Percentiles rank a stretch among this genome's conserved stretches.
phyloP scores from a whole-genome alignment of 2,329 filamentous ascomycete species.

The Thielaviopsis euricoi region DNA sequence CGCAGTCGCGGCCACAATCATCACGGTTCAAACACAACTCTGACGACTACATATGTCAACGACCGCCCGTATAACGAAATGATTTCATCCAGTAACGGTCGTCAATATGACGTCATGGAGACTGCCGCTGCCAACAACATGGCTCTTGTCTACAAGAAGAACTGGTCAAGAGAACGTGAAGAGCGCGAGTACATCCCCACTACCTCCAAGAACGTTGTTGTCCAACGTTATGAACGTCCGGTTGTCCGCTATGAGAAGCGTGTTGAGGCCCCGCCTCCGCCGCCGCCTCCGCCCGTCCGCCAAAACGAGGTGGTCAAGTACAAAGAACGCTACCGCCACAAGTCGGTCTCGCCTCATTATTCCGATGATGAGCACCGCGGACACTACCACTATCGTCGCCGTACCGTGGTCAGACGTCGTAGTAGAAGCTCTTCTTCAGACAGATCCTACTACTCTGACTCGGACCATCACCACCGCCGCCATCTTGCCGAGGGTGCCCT shows the following conservation, averaged over 20 bases:
- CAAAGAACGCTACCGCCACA: constrained; percentile 22
- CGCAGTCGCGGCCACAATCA: not conserved
- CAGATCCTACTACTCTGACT: constrained; percentile 16
- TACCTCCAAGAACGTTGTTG: constrained; percentile 2
- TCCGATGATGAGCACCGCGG: constrained; percentile 31
- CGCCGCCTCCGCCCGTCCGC: constrained; percentile 23
- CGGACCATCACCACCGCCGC: constrained; percentile 32
- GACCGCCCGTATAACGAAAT: constrained; percentile 28
- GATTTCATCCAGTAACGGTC: constrained; percentile 30
- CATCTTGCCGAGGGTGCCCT: constrained; percentile 48
- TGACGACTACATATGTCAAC: not conserved
- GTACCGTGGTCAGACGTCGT: constrained; percentile 26
- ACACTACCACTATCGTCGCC: constrained; percentile 26
- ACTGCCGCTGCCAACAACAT: constrained; percentile 16
- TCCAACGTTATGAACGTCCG: constrained; percentile 6
- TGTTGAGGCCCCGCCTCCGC: constrained; percentile 28
- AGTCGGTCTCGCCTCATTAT: constrained; percentile 17
- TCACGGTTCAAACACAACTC: constrained; percentile 15
- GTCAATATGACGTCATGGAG: constrained; percentile 15
- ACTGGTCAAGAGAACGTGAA: constrained; percentile 19
- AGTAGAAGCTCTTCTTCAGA: constrained; percentile 23
- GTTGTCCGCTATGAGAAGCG: constrained; percentile 23
- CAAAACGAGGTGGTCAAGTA: constrained; percentile 17
- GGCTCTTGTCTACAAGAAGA: constrained; percentile 18
- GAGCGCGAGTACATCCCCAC: constrained; percentile 38